Conservation (phyloP, 345 rosid species). For the Crucihimalaya himalaica region DNA sequence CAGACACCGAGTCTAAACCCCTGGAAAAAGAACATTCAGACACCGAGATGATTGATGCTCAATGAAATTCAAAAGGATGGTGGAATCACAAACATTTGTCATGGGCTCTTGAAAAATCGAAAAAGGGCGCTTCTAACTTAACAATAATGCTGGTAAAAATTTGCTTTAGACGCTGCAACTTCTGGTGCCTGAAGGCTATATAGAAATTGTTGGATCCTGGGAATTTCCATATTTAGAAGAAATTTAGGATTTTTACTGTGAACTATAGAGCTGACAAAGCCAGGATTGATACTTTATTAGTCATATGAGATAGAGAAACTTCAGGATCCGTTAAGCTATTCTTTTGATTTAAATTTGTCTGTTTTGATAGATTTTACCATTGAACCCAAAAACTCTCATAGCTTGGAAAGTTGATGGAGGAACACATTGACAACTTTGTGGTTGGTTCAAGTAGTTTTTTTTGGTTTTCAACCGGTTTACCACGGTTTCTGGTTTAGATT, state of each 20-base stretch:
- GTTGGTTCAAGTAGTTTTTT: too few relatives aligned
- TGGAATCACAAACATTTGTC: slow-evolving; percentile 21
- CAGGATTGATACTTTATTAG: slow-evolving; percentile 12
- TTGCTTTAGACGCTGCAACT: slow-evolving; percentile 27
- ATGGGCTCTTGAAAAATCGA: slow-evolving; percentile 28
- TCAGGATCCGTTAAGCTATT: slow-evolving; percentile 13
- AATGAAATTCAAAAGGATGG: slow-evolving; percentile 13
- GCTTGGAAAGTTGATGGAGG: too few relatives aligned
- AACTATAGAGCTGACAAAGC: neutral
- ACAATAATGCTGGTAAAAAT: slow-evolving; percentile 23
- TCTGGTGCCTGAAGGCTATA: slow-evolving; percentile 15
- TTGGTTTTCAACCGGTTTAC: too few relatives aligned
- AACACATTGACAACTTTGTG: too few relatives aligned
- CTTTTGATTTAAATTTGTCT: slow-evolving; percentile 13
- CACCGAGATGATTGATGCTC: slow-evolving; percentile 16
- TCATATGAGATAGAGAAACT: slow-evolving; percentile 24
- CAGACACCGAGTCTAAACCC: slow-evolving; percentile 11
- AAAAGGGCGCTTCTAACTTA: slow-evolving; percentile 36
- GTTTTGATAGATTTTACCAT: slow-evolving; percentile 15
- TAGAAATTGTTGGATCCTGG: neutral
- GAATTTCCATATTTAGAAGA: slow-evolving; percentile 12
- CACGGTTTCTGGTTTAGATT: too few relatives aligned
- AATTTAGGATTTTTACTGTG: slow-evolving; percentile 10
- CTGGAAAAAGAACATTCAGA: slow-evolving; percentile 22
- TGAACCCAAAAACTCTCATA: neutral